phyloP scores from a whole-genome alignment of 2,329 filamentous ascomycete species.

The Colletotrichum tanaceti region DNA sequence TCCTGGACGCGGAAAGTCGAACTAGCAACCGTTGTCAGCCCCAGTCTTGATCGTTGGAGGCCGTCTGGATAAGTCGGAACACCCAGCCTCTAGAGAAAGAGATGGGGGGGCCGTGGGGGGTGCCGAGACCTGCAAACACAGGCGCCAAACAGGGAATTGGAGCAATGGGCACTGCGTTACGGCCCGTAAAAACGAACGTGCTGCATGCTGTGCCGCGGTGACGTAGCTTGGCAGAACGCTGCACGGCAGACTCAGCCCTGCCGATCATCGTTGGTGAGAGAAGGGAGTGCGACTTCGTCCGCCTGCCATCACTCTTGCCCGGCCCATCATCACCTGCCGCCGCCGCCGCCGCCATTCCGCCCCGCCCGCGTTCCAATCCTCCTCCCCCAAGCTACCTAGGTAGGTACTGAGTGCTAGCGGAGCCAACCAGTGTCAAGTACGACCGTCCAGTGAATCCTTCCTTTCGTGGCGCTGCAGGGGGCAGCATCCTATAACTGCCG shows the following conservation, averaged over 20 bases:
- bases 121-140: background rate
- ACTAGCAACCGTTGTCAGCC: too few species aligned
- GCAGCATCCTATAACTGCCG: constrained; percentile 5
- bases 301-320: too few species aligned
- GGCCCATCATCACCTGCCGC: too few species aligned
- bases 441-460: background rate
- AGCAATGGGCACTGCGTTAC: background rate
- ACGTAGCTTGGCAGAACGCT: constrained; percentile 31
- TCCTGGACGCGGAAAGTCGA: too few species aligned
- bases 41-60: background rate
- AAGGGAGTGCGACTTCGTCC: too few species aligned
- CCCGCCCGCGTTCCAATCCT: background rate
- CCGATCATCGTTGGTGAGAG: background rate
- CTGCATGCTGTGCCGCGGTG: constrained; percentile 28
- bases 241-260: constrained; percentile 3
- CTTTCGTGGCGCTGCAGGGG: background rate
- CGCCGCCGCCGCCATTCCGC: background rate
- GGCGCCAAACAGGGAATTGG: background rate
- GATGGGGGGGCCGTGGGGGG: too few species aligned
- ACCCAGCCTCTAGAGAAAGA: background rate
- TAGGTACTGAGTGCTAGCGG: background rate
- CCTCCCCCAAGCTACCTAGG: too few species aligned
- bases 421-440: background rate
- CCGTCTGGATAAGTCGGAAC: constrained; percentile 7
- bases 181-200: constrained; percentile 9